Conservation (phyloP, 306 rosid species). For the Lagenaria siceraria region DNA sequence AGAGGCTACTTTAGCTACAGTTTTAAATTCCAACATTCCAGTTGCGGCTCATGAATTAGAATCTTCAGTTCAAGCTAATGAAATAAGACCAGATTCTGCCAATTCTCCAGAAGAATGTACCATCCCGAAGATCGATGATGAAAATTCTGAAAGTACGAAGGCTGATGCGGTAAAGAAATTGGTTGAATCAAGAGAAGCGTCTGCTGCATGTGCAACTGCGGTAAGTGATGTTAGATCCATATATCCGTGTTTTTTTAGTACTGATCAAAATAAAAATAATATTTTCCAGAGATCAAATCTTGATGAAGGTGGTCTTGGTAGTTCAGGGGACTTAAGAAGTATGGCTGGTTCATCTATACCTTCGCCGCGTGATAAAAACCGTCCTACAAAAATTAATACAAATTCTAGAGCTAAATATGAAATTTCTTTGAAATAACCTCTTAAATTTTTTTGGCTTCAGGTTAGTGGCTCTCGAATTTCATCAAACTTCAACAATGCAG, state of each 20-base stretch:
- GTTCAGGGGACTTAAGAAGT: constrained; percentile 8
- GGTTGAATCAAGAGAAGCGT: constrained; percentile 18
- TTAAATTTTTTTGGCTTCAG: constrained; percentile 20
- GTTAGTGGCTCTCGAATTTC: constrained; percentile 16
- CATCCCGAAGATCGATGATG: constrained; percentile 7
- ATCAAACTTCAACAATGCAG: constrained; percentile 12
- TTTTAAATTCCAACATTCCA: constrained; percentile 17
- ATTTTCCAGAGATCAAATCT: constrained; percentile 19
- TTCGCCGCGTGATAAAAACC: constrained; percentile 15
- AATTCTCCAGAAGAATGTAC: constrained; percentile 19
- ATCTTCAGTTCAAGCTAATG: constrained; percentile 14
- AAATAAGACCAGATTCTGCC: constrained; percentile 1
- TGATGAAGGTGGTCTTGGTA: constrained; percentile 16
- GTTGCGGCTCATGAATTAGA: constrained; percentile 13
- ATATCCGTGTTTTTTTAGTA: constrained; percentile 15
- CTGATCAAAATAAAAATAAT: constrained; percentile 16
- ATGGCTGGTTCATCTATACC: constrained; percentile 20
- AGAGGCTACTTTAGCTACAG: constrained; percentile 20
- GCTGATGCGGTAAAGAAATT: constrained; percentile 21
- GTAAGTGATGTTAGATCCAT: constrained; percentile 17
- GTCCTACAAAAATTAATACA: constrained; percentile 13
- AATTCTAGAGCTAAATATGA: constrained; percentile 21
- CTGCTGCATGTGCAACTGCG: constrained; percentile 13
- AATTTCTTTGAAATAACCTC: constrained; percentile 20
- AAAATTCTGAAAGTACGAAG: constrained; percentile 14